phyloP scores from a whole-genome alignment of 495 filamentous ascomycete genomes.

The Pyronema domesticum region DNA sequence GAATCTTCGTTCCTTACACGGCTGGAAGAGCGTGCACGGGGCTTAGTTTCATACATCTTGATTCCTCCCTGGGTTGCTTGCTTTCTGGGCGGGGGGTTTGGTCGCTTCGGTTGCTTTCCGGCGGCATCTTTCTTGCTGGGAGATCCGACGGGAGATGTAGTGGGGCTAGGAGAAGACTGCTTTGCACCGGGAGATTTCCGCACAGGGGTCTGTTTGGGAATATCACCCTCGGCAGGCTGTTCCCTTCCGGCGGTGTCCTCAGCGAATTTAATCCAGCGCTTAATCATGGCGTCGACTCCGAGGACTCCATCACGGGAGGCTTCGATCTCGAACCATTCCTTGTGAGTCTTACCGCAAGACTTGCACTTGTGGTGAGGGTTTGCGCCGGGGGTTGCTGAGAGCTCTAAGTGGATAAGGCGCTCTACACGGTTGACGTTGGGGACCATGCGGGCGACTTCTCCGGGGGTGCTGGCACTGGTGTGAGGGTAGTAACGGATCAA shows the following conservation, averaged over 20 bases:
- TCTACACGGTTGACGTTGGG: conserved; percentile 81
- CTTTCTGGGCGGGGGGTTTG: neutral
- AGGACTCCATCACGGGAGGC: conserved; percentile 51
- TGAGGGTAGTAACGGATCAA: conserved; percentile 88
- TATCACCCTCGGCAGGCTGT: neutral
- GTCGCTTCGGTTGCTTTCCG: conserved; percentile 1
- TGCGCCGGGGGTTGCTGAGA: conserved; percentile 36
- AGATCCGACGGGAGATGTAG: too few species aligned
- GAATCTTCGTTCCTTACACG: neutral
- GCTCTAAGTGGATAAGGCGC: conserved; percentile 75
- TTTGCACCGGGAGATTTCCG: neutral
- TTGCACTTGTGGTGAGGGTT: conserved; percentile 51
- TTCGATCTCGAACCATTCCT: conserved; percentile 91
- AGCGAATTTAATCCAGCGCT: conserved; percentile 72
- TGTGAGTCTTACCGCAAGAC: conserved; percentile 71
- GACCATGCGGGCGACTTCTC: conserved; percentile 38
- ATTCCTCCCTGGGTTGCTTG: neutral
- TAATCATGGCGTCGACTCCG: conserved; percentile 66
- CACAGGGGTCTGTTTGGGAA: too few species aligned
- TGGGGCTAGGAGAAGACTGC: neutral
- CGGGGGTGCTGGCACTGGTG: conserved; percentile 28
- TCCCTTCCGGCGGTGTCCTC: conserved; percentile 25
- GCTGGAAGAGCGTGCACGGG: neutral
- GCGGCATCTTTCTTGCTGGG: conserved; percentile 3
- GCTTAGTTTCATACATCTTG: conserved; percentile 1